A percentile compares a stretch with the other conserved stretches of the same genome.
These are phyloP conservation scores for Leishmania amazonensis DNA, from an alignment of 208 protist species.

Conservation along the genomic window DNA sequence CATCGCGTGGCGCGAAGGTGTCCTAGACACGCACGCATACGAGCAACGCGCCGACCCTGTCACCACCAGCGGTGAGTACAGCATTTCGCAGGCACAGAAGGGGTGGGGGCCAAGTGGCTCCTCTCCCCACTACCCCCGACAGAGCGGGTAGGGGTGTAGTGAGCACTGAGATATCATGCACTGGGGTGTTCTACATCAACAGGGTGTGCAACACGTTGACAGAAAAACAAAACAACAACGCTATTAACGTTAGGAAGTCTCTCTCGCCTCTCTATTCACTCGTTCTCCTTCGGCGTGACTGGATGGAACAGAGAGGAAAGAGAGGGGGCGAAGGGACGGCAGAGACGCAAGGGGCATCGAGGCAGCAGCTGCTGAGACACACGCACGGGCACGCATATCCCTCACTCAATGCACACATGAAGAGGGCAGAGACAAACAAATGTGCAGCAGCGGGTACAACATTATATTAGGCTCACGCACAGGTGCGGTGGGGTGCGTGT, in stretches of 20 bases:
- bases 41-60: neutral
- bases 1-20: neutral
- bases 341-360: neutral
- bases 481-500: neutral
- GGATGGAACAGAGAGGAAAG: neutral
- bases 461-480: neutral
- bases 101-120: neutral
- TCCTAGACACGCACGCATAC: neutral
- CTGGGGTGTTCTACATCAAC: too few relatives aligned
- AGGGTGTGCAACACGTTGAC: neutral
- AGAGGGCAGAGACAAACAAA: neutral
- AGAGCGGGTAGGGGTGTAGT: neutral
- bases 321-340: neutral
- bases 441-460: neutral
- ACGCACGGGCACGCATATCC: neutral
- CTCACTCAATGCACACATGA: neutral
- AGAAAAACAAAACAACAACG: neutral
- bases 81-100: neutral
- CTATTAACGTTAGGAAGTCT: neutral
- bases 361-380: neutral
- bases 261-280: neutral
- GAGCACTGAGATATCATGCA: neutral
- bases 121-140: neutral
- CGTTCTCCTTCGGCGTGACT: neutral
- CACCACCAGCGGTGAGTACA: neutral